phyloP scores from a whole-genome alignment of 768 basidiomycete genomes.

The Rhodotorula graminis region DNA sequence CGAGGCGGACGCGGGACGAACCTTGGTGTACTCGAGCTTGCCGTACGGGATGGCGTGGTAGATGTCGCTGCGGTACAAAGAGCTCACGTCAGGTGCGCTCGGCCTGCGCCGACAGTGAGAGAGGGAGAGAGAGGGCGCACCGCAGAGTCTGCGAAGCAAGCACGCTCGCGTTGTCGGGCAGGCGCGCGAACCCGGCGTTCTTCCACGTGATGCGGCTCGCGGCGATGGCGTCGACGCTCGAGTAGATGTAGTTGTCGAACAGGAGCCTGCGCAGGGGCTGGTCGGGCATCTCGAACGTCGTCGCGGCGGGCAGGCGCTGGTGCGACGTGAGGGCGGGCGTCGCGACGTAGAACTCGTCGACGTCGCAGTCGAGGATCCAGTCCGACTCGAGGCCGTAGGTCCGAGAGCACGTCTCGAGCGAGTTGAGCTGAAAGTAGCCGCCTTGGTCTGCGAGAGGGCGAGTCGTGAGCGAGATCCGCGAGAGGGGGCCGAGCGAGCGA shows the following conservation, averaged over 20 bases:
- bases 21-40: slow-evolving; percentile 12
- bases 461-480: background rate
- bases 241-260: slow-evolving; percentile 2
- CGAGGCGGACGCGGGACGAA: background rate
- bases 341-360: slow-evolving; percentile 27
- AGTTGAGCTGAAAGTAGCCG: slow-evolving; percentile 5
- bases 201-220: slow-evolving; percentile 1
- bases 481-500: background rate
- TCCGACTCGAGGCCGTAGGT: background rate
- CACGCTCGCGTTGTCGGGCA: background rate
- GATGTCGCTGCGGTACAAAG: slow-evolving; percentile 1
- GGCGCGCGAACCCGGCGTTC: background rate
- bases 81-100: too few relatives aligned
- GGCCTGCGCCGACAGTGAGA: too few relatives aligned
- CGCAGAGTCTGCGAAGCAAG: background rate
- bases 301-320: background rate
- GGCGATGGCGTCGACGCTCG: background rate
- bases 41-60: background rate
- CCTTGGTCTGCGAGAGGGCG: background rate
- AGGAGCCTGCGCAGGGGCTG: background rate
- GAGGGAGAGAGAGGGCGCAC: too few relatives aligned
- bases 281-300: background rate
- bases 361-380: slow-evolving; percentile 25
- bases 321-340: background rate
- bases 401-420: slow-evolving; percentile 11